Conservation (phyloP, 164 flowering plant genomes). For the Magnolia changhungtana region DNA sequence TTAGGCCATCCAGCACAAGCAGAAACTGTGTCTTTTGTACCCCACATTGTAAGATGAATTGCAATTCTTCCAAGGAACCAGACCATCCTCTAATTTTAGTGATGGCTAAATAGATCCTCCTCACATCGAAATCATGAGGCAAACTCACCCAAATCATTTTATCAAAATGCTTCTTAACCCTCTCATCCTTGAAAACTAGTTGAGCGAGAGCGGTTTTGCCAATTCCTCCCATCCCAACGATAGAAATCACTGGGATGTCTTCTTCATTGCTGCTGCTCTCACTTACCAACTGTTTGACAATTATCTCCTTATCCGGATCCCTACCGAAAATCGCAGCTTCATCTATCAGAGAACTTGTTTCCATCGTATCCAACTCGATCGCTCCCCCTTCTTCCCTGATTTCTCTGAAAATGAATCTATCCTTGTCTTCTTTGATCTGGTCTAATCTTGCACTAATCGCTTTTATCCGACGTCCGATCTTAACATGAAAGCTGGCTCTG, state of each 20-base stretch:
- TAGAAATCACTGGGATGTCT: background rate
- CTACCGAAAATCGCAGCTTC: constrained; percentile 15
- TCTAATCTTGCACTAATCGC: background rate
- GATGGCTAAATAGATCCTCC: too few species aligned
- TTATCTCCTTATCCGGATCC: background rate
- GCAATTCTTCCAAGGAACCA: background rate
- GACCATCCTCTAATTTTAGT: background rate
- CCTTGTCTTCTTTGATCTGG: background rate
- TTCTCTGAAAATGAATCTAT: background rate
- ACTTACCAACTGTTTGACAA: constrained; percentile 1
- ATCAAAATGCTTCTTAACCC: background rate
- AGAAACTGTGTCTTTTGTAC: background rate
- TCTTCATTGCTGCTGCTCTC: background rate
- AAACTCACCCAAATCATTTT: constrained; percentile 1
- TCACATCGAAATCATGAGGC: background rate
- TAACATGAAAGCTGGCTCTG: too few species aligned
- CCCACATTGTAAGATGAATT: background rate
- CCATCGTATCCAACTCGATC: background rate
- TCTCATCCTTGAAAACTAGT: constrained; percentile 1
- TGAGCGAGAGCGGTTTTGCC: background rate
- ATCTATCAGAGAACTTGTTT: constrained; percentile 8
- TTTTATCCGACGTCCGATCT: background rate
- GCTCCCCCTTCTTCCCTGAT: background rate
- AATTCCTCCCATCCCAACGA: constrained; percentile 4
- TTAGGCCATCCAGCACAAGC: constrained; percentile 13